phyloP scores from a whole-genome alignment of 176 grass and related monocot genomes.

The Phragmites australis region DNA sequence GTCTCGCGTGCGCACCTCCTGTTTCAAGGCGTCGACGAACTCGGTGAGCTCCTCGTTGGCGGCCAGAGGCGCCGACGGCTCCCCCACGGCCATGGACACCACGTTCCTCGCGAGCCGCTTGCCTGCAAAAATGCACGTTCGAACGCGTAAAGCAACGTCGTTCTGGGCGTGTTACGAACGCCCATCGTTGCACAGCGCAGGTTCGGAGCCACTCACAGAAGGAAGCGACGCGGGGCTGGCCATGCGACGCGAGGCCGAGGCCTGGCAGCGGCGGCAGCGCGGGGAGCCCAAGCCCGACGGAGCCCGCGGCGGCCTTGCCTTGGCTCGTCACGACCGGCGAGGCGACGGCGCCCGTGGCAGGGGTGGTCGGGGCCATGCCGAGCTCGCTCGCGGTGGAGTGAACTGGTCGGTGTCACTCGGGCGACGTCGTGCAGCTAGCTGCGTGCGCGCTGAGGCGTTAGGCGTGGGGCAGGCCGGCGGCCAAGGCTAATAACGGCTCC shows the following conservation, averaged over 20 bases:
- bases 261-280: constrained; percentile 48
- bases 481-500: constrained; percentile 20
- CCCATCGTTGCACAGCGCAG: too few relatives aligned
- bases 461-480: constrained; percentile 8
- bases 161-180: too few relatives aligned
- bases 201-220: constrained; percentile 79
- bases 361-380: constrained; percentile 50
- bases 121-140: constrained; percentile 35
- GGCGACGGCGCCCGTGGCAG: constrained; percentile 32
- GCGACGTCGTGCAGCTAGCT: not conserved
- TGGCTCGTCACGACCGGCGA: constrained; percentile 29
- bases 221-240: constrained; percentile 50
- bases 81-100: constrained; percentile 67
- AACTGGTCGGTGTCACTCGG: not conserved
- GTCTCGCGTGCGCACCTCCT: constrained; percentile 48
- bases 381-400: not conserved
- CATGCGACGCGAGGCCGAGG: constrained; percentile 49
- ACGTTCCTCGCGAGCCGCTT: constrained; percentile 72
- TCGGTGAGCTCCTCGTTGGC: constrained; percentile 62
- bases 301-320: constrained; percentile 43
- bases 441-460: not conserved
- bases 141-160: too few relatives aligned
- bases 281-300: constrained; percentile 54
- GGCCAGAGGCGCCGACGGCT: constrained; percentile 44
- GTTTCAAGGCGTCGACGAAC: constrained; percentile 60